These are phyloP conservation scores for Spencermartinsiella europaea DNA, from an alignment of 805 yeast genomes.

Conservation along the genomic window DNA sequence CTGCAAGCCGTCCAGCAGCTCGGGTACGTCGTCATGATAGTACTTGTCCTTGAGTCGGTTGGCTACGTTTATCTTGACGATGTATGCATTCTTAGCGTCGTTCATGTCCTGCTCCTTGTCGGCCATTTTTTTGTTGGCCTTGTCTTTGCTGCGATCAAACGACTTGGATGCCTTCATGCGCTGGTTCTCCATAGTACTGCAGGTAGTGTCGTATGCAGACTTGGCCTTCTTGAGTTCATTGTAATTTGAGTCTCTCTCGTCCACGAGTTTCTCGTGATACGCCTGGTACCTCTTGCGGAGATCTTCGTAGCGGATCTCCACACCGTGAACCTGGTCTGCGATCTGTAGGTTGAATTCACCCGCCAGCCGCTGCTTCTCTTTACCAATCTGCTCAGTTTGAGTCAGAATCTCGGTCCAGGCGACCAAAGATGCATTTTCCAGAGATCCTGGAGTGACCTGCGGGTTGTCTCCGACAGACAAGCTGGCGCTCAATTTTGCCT, in stretches of 20 bases:
- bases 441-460: conserved; percentile 86
- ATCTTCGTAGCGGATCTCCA: conserved; percentile 49
- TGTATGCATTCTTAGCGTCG: conserved; percentile 74
- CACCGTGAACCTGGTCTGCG: conserved; percentile 52
- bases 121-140: conserved; percentile 43
- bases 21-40: conserved; percentile 90
- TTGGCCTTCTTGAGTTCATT: conserved; percentile 61
- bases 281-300: conserved; percentile 52
- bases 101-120: conserved; percentile 80
- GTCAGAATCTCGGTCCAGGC: conserved; percentile 86
- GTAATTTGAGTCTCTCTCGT: conserved; percentile 44
- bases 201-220: conserved; percentile 71
- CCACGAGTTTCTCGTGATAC: conserved; percentile 54
- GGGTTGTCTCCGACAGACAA: conserved; percentile 91
- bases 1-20: conserved; percentile 76
- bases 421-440: conserved; percentile 80
- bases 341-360: conserved; percentile 55
- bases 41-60: conserved; percentile 90
- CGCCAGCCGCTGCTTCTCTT: conserved; percentile 56
- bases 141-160: conserved; percentile 28
- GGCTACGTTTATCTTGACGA: conserved; percentile 75
- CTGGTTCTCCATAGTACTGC: conserved; percentile 74
- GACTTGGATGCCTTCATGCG: conserved; percentile 65
- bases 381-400: conserved; percentile 76
- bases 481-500: conserved; percentile 60